phyloP scores from a whole-genome alignment of 495 filamentous ascomycete genomes.

The Talaromyces stipitatus region DNA sequence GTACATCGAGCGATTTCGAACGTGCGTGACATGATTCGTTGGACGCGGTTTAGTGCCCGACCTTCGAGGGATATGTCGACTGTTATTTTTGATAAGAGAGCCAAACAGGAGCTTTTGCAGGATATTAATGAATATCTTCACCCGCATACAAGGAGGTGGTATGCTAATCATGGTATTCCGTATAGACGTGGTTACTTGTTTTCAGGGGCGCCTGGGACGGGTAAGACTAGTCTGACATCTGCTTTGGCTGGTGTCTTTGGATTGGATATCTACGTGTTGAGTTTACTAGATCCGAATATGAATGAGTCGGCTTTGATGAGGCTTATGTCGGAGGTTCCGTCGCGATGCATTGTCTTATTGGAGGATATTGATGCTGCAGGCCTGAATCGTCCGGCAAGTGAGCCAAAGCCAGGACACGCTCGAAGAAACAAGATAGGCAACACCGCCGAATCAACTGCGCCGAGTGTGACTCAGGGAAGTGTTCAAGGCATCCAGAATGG shows the following conservation, averaged over 20 bases:
- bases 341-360: conserved; percentile 55
- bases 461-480: not conserved
- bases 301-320: conserved; percentile 40
- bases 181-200: conserved; percentile 59
- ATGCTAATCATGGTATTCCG: conserved; percentile 54
- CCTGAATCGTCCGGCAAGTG: conserved; percentile 40
- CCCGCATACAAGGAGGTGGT: conserved; percentile 21
- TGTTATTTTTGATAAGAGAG: conserved; percentile 60
- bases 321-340: conserved; percentile 49
- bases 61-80: conserved; percentile 67
- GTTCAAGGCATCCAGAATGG: not conserved
- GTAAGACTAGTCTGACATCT: conserved; percentile 56
- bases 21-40: conserved; percentile 8
- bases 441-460: conserved; percentile 1
- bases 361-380: conserved; percentile 64
- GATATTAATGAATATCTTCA: conserved; percentile 25
- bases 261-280: conserved; percentile 56
- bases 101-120: conserved; percentile 57
- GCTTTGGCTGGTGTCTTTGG: conserved; percentile 58
- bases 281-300: conserved; percentile 41
- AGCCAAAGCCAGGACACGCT: conserved; percentile 11
- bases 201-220: conserved; percentile 63
- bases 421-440: conserved; percentile 1
- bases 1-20: conserved; percentile 4
- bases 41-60: conserved; percentile 21